Evolutionary conservation across 2,329 filamentous ascomycete species (phyloP).

Genomic region (Calonectria multiphialidica): DNA sequence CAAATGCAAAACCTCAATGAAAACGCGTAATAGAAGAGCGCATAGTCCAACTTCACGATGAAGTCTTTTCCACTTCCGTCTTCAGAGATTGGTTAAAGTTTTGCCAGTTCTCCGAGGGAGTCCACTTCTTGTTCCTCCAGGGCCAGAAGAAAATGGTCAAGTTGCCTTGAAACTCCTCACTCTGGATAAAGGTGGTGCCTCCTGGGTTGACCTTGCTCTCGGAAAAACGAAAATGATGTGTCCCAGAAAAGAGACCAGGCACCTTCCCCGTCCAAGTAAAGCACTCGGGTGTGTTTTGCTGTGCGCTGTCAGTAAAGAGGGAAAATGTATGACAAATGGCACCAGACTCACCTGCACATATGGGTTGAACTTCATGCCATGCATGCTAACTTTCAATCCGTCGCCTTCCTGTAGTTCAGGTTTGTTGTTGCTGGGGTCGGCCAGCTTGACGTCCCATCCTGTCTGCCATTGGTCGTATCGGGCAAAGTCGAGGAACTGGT

Average conservation of each 20-base stretch:
- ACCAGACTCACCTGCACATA: slow-evolving; percentile 16
- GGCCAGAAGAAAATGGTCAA: slow-evolving; percentile 24
- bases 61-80: slow-evolving; percentile 22
- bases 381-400: slow-evolving; percentile 22
- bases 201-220: slow-evolving; percentile 29
- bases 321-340: neutral
- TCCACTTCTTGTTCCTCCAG: slow-evolving; percentile 21
- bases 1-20: neutral
- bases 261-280: slow-evolving; percentile 30
- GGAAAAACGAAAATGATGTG: slow-evolving; percentile 28
- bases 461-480: slow-evolving; percentile 32
- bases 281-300: slow-evolving; percentile 22
- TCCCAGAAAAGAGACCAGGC: slow-evolving; percentile 4
- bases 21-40: too few relatives aligned
- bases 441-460: slow-evolving; percentile 23
- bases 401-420: slow-evolving; percentile 21
- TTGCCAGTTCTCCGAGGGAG: slow-evolving; percentile 18
- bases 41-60: neutral
- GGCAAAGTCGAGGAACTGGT: slow-evolving; percentile 31
- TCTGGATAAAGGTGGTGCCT: slow-evolving; percentile 29
- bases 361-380: slow-evolving; percentile 26
- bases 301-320: neutral
- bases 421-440: slow-evolving; percentile 2
- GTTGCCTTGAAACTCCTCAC: slow-evolving; percentile 20
- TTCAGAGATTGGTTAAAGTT: slow-evolving; percentile 28